Base-by-base conservation (phyloP, 2,329 filamentous ascomycete species). In the Penicillium sp. region DNA sequence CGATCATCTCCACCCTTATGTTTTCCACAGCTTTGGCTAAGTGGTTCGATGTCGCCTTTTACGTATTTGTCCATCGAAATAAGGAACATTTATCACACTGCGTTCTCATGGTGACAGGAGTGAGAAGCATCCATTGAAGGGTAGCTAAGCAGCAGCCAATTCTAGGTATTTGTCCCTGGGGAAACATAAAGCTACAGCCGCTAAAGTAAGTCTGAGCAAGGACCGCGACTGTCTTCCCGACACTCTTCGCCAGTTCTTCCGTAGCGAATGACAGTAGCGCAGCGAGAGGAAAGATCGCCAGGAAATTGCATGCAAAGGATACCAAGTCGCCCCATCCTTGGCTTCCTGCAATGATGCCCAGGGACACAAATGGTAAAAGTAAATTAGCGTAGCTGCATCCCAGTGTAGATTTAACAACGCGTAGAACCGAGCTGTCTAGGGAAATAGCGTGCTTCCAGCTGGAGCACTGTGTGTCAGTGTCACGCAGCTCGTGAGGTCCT, bases 291-390 rank as follows among this genome's bases (percentile, higher is more conserved):
- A 81, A 71, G 60, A 81, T 80, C 48, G 79, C 78, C 53, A 95
- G 78, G 63, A 95, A 95, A 72, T 95, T 95, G 72, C 93, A 79
- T 44, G 88, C 79, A 62, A 95, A 95, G 45, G 89, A 75, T n/a
- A 76, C 75, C 39, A 83, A 75, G 6, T 75, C 73, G 63, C 77
- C 75, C 52, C 84, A 71, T 10, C 70, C 59, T 13, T 81, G 70
- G 60, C 83, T 88, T 59, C 86, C 80, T 41, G 89, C 70, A 2
- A 79, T 84, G 54, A 93, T 86, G 13, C 89, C 89, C 11, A 84
- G 77, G 0, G 89, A 88, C 0, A 88, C 88, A 19, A 83, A 81
- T 8, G 93, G 49, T 14, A 93, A 74, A 14, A 95, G 72, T 25
- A 92, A 64, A 64, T 95, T 95, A 72, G 92, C 84, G 80, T 86